A percentile compares a stretch with the other conserved stretches of the same genome.
Conservation (phyloP, 805 yeast genomes). For the Starmerella floris region DNA sequence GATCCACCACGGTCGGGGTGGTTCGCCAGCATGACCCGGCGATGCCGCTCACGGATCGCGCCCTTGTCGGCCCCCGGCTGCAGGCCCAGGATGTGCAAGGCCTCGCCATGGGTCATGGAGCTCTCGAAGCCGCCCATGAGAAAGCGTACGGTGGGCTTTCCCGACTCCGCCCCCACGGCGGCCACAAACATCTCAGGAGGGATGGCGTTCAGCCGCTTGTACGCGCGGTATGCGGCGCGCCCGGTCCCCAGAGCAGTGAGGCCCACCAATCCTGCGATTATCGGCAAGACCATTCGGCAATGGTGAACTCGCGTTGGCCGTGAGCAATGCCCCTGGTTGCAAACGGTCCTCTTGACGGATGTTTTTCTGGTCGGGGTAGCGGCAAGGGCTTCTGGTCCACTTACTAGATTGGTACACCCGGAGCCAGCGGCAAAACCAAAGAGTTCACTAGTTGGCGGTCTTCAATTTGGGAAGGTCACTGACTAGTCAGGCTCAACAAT, state of each 20-base stretch:
- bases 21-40: slow-evolving; percentile 72
- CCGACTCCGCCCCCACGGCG: slow-evolving; percentile 4
- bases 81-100: slow-evolving; percentile 38
- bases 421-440: too few species aligned
- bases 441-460: too few species aligned
- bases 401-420: too few species aligned
- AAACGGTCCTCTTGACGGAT: too few species aligned
- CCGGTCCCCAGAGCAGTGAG: slow-evolving; percentile 22
- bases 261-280: slow-evolving; percentile 24
- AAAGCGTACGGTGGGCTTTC: slow-evolving; percentile 14
- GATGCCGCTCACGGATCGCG: slow-evolving; percentile 67
- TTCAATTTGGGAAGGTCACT: too few species aligned
- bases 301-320: too few species aligned
- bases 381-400: too few species aligned
- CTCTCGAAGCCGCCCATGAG: slow-evolving; percentile 27
- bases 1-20: slow-evolving; percentile 96
- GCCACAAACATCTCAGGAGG: slow-evolving; percentile 25
- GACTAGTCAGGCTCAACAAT: too few species aligned
- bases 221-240: slow-evolving; percentile 28
- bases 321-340: too few species aligned
- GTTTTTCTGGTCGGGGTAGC: too few species aligned
- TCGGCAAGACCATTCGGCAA: slow-evolving; percentile 22
- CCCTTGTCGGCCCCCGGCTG: slow-evolving; percentile 28
- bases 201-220: slow-evolving; percentile 21
- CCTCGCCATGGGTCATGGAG: slow-evolving; percentile 41